Conservation (phyloP, 805 yeast species). For the Wickerhamomyces silvicola region DNA sequence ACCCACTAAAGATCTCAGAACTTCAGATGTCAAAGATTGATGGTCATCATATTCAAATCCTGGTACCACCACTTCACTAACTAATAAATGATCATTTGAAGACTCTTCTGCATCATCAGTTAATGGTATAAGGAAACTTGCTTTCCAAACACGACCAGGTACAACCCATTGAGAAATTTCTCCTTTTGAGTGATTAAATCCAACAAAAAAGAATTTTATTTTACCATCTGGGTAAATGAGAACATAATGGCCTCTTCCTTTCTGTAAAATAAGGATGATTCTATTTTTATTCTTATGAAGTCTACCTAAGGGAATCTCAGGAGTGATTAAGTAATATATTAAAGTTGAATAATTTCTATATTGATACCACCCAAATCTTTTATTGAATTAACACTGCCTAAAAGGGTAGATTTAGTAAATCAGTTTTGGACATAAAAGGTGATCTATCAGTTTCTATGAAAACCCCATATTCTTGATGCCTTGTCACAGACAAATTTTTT, state of each 20-base stretch:
- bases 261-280: slow-evolving; percentile 48
- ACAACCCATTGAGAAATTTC: slow-evolving; percentile 57
- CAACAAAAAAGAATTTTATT: slow-evolving; percentile 45
- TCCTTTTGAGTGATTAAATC: slow-evolving; percentile 40
- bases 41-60: slow-evolving; percentile 55
- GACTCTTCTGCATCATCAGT: slow-evolving; percentile 22
- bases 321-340: slow-evolving; percentile 46
- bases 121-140: slow-evolving; percentile 42
- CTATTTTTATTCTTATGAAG: slow-evolving; percentile 46
- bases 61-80: slow-evolving; percentile 56
- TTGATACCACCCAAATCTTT: too few species aligned
- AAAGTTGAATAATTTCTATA: slow-evolving; percentile 41
- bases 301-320: slow-evolving; percentile 44
- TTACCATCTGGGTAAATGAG: slow-evolving; percentile 44
- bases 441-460: slow-evolving; percentile 52
- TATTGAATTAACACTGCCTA: too few species aligned
- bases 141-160: slow-evolving; percentile 55
- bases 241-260: slow-evolving; percentile 51
- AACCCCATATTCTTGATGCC: slow-evolving; percentile 53
- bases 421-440: slow-evolving; percentile 34
- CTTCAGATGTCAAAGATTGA: slow-evolving; percentile 33
- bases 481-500: slow-evolving; percentile 28
- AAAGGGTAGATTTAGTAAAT: too few species aligned
- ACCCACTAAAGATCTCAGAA: slow-evolving; percentile 32
- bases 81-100: slow-evolving; percentile 35